Evolutionary conservation across 2,329 filamentous ascomycete species (phyloP), one percentile per base, ranked within the genome.

Genomic region (Calonectria multiphialidica): DNA sequence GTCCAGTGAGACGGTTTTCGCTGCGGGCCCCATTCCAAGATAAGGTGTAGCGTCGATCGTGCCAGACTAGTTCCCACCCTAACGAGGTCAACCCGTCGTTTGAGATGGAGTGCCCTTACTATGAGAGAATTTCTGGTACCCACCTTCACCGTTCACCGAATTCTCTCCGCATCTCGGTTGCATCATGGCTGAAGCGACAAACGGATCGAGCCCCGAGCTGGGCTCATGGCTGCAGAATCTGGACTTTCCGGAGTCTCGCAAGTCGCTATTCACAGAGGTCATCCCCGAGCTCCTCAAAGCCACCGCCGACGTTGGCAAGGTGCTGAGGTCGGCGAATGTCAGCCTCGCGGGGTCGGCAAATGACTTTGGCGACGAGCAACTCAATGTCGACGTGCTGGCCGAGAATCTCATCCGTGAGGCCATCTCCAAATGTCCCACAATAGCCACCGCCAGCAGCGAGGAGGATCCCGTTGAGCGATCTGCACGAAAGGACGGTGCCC

Each of bases 341-440:
- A 80, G 86, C 0, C 84, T 84, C 2, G 85, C 85, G 2, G 88
- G 88, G 23, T 87, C 86, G 0, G 84, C 88, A 44, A 91, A 91
- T 76, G 82, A 83, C 2, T 91, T 91, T 78, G 92, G 90, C 21
- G 90, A 91, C 74, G 87, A 89, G 74, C 89, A 91, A 81, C 83
- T 91, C 45, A 90, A 91, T 77, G 89, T 91, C 57, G 89, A 91
- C 74, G 86, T 91, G 1, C 69, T 83, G 2, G 84, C 88, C 2
- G 90, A 91, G 77, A 80, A 83, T 0, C 78, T 86, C 50, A 82
- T 91, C 49, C 87, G 90, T 21, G 78, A 79, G 0, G 83, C 84
- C 0, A 82, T 90, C 5, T 82, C 83, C 0, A 69, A 73, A 0
- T 90, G 88, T 53, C 82, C 87, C 0, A 80, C 85, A 1, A 85